Evolutionary conservation across 2,329 filamentous ascomycete genomes (phyloP), one percentile per base, ranked within the genome.

Genomic region (Byssothecium circinans): DNA sequence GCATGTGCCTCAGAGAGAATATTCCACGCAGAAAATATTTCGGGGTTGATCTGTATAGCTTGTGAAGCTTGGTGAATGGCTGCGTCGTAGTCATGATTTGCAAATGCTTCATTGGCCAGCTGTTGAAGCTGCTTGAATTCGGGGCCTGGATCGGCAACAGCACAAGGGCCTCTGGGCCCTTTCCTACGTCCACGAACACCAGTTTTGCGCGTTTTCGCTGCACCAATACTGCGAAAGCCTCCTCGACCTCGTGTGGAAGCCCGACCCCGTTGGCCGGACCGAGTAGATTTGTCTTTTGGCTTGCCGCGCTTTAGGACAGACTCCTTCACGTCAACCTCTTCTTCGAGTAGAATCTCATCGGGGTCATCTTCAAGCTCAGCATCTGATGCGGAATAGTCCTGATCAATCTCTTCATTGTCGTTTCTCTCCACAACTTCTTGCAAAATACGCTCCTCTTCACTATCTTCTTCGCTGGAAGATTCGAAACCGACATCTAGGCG

Each of bases 121-220:
- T 81, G 79, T 40, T 91, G 77, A 34, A 85, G 76, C 33, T 81
- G 76, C 60, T 86, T 89, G 67, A 91, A 88, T 57, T 90, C 85
- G 33, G 80, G 83, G 36, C 85, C 82, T 14, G 85, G 86, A 64
- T 88, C 86, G 8, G 82, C 84, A 19, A 83, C 80, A 64, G 84
- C 83, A 22, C 72, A 70, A 39, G 74, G 73, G 14, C 75, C 74
- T 57, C 67, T 64, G 27, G 57, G 61, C n/a, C 67, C 65, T 45
- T 61, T 65, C 12, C 59, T 59, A 38, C 63, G 56, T 39, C 64
- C 63, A 40, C 57, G 53, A 11, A 57, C 60, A 34, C 54, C 60
- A 15, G 50, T 44, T 52, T 61, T 62, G 23, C 52, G 57, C 35
- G 53, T 56, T 29, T 59, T 57, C n/a, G 49, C 58, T n/a, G 63